Evolutionary conservation across 2,329 filamentous ascomycete species (phyloP).

Genomic region (Arthrobotrys pseudoclavata): DNA sequence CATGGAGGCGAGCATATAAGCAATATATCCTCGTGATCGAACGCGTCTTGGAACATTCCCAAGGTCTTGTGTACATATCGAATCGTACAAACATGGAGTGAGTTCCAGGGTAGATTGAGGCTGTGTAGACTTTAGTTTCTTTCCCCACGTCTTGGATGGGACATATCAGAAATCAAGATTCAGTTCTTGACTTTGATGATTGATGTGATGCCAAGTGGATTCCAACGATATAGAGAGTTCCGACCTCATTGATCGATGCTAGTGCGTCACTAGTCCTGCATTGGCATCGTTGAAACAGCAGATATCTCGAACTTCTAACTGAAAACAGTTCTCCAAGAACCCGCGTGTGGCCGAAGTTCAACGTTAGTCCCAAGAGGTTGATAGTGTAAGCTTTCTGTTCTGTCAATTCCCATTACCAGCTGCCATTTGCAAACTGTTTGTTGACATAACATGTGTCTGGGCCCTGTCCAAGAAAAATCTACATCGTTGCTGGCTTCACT

Average conservation of each 20-base stretch:
- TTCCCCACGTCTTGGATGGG: conserved; percentile 34
- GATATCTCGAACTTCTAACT: conserved; percentile 22
- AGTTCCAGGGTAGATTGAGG: conserved; percentile 24
- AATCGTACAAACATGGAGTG: conserved; percentile 20
- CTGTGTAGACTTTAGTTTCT: conserved; percentile 23
- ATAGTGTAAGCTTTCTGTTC: conserved; percentile 31
- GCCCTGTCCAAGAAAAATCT: conserved; percentile 41
- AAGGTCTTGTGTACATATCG: conserved; percentile 15
- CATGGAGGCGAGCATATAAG: conserved; percentile 25
- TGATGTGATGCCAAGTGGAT: conserved; percentile 27
- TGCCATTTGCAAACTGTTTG: conserved; percentile 56
- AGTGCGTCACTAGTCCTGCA: conserved; percentile 28
- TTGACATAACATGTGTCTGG: conserved; percentile 39
- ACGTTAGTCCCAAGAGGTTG: conserved; percentile 27
- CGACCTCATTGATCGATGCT: conserved; percentile 2
- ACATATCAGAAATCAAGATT: conserved; percentile 26
- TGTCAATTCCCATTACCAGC: conserved; percentile 36
- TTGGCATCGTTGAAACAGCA: conserved; percentile 32
- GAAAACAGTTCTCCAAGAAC: conserved; percentile 11
- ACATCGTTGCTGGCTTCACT: conserved; percentile 34
- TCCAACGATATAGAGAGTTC: conserved; percentile 18
- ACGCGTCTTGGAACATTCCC: not conserved
- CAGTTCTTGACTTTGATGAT: conserved; percentile 11
- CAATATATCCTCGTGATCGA: conserved; percentile 39
- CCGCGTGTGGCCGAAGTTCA: conserved; percentile 27